These are phyloP conservation scores for Candida hungchunana DNA, from an alignment of 805 yeast species.

Conservation along the genomic window DNA sequence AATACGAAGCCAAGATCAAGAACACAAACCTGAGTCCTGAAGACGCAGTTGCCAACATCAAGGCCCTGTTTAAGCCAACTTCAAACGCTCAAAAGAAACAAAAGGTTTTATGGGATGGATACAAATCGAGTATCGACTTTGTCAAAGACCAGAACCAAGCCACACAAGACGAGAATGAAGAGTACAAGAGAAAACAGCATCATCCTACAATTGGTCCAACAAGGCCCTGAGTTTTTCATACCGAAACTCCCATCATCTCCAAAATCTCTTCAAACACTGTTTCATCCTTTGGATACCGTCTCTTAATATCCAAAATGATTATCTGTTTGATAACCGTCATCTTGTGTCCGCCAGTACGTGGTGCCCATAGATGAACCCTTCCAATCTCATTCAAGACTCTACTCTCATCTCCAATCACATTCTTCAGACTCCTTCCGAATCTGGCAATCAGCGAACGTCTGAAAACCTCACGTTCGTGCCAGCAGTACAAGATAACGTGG, in stretches of 20 bases:
- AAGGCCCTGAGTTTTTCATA: constrained; percentile 36
- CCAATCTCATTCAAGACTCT: constrained; percentile 8
- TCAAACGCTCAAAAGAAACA: constrained; percentile 22
- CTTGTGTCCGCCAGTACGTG: background rate
- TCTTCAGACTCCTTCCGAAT: constrained; percentile 7
- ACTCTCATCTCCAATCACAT: background rate
- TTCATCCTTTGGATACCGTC: constrained; percentile 1
- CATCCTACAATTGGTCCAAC: constrained; percentile 14
- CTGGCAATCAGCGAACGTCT: background rate
- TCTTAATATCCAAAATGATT: background rate
- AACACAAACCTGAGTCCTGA: constrained; percentile 46
- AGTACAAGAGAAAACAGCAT: constrained; percentile 18
- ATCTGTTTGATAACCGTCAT: background rate
- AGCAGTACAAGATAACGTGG: constrained; percentile 8
- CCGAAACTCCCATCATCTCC: constrained; percentile 1
- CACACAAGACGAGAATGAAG: constrained; percentile 24
- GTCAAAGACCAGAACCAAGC: constrained; percentile 20
- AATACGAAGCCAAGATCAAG: constrained; percentile 53
- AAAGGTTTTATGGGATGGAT: constrained; percentile 34
- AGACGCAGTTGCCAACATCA: constrained; percentile 61
- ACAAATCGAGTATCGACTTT: constrained; percentile 23
- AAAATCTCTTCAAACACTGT: constrained; percentile 1
- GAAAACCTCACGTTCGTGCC: constrained; percentile 1
- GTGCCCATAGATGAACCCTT: constrained; percentile 7
- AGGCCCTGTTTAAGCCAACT: constrained; percentile 37